These are phyloP conservation scores for Diplocarpon rosae DNA, from an alignment of 2,329 filamentous ascomycete genomes.

Conservation along the genomic window DNA sequence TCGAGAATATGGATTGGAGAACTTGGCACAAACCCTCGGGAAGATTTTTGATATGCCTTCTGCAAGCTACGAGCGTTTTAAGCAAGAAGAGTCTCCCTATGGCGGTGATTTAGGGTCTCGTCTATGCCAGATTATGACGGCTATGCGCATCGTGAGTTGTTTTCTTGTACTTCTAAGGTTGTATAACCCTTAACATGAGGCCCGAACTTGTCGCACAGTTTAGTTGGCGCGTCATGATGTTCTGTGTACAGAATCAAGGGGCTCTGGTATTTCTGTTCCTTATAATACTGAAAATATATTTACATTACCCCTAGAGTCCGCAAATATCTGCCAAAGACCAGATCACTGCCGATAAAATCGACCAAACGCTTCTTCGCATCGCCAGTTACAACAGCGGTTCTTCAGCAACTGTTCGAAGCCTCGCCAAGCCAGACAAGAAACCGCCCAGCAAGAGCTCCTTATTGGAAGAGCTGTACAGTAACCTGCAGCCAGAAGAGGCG, in stretches of 20 bases:
- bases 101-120: slow-evolving; percentile 54
- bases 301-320: background rate
- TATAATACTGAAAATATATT: no score
- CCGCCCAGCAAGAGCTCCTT: slow-evolving; percentile 16
- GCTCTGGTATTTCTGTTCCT: no score
- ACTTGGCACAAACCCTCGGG: slow-evolving; percentile 55
- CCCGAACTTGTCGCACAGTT: no score
- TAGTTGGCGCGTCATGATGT: no score
- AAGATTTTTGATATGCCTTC: slow-evolving; percentile 54
- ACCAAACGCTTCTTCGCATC: slow-evolving; percentile 51
- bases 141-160: slow-evolving; percentile 15
- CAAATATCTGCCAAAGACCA: slow-evolving; percentile 15
- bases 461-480: slow-evolving; percentile 46
- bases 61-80: slow-evolving; percentile 49
- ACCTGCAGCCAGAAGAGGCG: slow-evolving; percentile 54
- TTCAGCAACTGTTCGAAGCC: slow-evolving; percentile 44
- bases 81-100: slow-evolving; percentile 26
- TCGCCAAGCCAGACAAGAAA: slow-evolving; percentile 6
- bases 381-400: slow-evolving; percentile 64
- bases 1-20: slow-evolving; percentile 63
- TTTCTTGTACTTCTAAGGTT: background rate
- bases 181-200: no score
- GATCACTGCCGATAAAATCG: slow-evolving; percentile 63
- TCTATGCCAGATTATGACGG: slow-evolving; percentile 14
- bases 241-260: no score